A percentile compares a stretch with the other conserved stretches of the same genome.
Evolutionary conservation across 2,329 filamentous ascomycete species (phyloP).

Genomic region (Hymenoscyphus salicellus): DNA sequence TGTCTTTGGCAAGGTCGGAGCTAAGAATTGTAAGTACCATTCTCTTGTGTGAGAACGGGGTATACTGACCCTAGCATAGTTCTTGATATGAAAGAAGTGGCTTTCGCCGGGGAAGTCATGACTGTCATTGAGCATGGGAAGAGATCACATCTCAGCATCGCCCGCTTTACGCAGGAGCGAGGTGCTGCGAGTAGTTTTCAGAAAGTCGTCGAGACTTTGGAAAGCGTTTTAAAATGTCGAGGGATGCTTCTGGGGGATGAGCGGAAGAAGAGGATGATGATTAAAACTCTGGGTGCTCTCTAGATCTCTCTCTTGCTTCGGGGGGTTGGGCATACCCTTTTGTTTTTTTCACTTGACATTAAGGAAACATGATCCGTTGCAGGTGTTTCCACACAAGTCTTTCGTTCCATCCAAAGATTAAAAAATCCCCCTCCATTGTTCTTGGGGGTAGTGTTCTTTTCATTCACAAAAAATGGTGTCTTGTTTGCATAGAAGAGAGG

Average conservation of each 20-base stretch:
- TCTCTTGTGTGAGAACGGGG: background rate
- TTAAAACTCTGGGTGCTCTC: conserved; percentile 52
- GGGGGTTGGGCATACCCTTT: background rate
- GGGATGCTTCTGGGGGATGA: conserved; percentile 67
- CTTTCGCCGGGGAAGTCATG: conserved; percentile 83
- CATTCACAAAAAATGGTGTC: background rate
- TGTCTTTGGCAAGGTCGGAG: conserved; percentile 73
- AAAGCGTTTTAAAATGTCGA: conserved; percentile 62
- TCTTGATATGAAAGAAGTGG: conserved; percentile 80
- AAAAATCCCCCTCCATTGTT: background rate
- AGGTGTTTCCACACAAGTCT: background rate
- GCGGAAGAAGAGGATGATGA: conserved; percentile 68
- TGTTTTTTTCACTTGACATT: too few relatives aligned
- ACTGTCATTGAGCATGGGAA: conserved; percentile 83
- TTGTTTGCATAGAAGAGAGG: background rate
- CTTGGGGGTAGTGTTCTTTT: background rate
- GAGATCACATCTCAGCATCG: conserved; percentile 72
- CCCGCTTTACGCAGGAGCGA: conserved; percentile 82
- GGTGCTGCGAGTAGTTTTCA: conserved; percentile 91
- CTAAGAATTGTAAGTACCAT: conserved; percentile 69
- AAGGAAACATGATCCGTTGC: background rate
- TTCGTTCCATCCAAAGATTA: background rate
- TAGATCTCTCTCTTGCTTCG: background rate
- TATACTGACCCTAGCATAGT: conserved; percentile 47
- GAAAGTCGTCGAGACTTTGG: conserved; percentile 74